phyloP scores from a whole-genome alignment of 1,284 basidiomycete species.

The Papiliotrema terrestris region DNA sequence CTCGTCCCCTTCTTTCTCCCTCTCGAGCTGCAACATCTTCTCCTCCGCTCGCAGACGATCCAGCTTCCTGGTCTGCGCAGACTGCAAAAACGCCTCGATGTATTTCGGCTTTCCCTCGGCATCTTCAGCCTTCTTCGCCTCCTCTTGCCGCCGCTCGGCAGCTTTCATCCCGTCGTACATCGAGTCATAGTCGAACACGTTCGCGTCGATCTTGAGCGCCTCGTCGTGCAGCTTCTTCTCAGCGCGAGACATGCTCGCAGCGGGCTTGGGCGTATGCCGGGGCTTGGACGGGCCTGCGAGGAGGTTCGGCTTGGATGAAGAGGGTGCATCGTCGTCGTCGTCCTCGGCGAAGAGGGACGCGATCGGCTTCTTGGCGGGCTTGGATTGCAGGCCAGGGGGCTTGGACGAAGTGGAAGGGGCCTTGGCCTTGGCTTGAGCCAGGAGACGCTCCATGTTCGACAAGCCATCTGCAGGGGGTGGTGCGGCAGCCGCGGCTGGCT shows the following conservation, averaged over 20 bases:
- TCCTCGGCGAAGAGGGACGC: conserved; percentile 3
- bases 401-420: conserved; percentile 2
- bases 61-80: conserved; percentile 79
- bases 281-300: conserved; percentile 13
- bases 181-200: conserved; percentile 93
- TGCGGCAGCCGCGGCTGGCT: background rate
- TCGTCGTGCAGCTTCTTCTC: conserved; percentile 54
- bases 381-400: background rate
- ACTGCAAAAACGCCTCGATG: conserved; percentile 73
- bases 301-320: conserved; percentile 5
- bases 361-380: background rate
- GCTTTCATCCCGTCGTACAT: conserved; percentile 95
- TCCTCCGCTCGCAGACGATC: conserved; percentile 95
- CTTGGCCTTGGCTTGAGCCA: conserved; percentile 34
- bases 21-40: conserved; percentile 92
- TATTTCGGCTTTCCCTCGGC: conserved; percentile 90
- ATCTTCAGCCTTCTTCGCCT: conserved; percentile 65
- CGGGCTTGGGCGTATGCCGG: conserved; percentile 9
- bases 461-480: conserved; percentile 7
- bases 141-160: conserved; percentile 66
- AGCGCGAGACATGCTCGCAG: conserved; percentile 28
- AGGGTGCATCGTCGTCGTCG: conserved; percentile 25
- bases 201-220: conserved; percentile 73
- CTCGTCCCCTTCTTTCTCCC: conserved; percentile 89
- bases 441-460: conserved; percentile 39